Evolutionary conservation across 2,329 filamentous ascomycete species (phyloP), one percentile per base, ranked within the genome.

Genomic region (Meredithiella fracta): DNA sequence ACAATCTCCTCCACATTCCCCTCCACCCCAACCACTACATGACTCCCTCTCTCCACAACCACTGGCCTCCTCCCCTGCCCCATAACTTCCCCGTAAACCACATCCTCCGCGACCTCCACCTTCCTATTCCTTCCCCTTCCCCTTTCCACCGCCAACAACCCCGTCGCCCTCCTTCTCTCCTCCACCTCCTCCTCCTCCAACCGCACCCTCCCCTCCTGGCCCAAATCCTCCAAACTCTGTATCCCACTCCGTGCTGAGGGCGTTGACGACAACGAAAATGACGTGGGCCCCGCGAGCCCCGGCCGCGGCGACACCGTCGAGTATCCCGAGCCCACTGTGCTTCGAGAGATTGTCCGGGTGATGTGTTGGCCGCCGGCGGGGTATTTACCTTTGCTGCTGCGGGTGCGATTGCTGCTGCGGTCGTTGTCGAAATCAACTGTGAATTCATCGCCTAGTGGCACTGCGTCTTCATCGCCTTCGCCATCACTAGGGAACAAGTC

Each of bases 381-480:
- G 47, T 72, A 69, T 63, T 82, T 82, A 0, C 78, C 78, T 60
- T 80, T 81, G 61, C 75, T 81, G 60, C 74, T 78, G 59, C 70
- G 69, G 22, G 77, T 80, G 60, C 77, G 84, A 49, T 76, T 79
- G 63, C 84, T 89, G 61, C 82, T 83, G 49, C 78, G 76, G 63
- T 88, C 85, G 57, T 92, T 29, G 59, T 89, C 83, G 59, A 96
- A 73, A 2, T 82, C 80, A 66, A 94, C 82, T 2, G 89, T 86
- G 62, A 97, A 94, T 64, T 96, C 90, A 65, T 96, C 91, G 63
- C 91, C 87, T 17, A 97, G 70, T 11, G 89, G 86, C n/a, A 95
- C 80, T 0, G 91, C 91, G 68, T 97, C 91, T 66, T 94, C 90
- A 60, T 94, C 88, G 54, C 90, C 88, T 63, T 83, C 80, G 50